Conservation (phyloP, 306 rosid genomes). For the Dalbergia cultrata region DNA sequence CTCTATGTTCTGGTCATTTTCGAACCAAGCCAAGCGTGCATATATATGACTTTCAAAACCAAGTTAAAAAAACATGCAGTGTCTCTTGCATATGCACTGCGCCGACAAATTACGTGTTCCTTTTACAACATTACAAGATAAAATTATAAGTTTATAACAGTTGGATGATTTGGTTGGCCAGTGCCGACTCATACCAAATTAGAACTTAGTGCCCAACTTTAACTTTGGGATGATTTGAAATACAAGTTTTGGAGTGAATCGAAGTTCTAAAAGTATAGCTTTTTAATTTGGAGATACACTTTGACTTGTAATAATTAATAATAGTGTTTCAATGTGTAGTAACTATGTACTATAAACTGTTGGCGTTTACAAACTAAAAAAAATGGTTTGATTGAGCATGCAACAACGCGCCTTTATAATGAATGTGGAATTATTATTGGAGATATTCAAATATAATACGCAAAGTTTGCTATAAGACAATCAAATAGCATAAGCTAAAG, state of each 20-base stretch:
- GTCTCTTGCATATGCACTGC: neutral
- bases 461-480: constrained; percentile 10
- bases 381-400: constrained; percentile 5
- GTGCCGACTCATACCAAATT: neutral
- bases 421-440: constrained; percentile 17
- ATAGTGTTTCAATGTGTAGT: neutral
- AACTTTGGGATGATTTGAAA: constrained; percentile 13
- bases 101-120: constrained; percentile 7
- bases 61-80: neutral
- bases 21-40: neutral
- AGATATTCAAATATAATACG: neutral
- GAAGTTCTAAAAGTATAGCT: neutral
- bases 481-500: neutral
- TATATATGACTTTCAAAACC: neutral
- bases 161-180: constrained; percentile 15
- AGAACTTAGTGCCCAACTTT: constrained; percentile 11
- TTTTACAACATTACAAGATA: constrained; percentile 22
- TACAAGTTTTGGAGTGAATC: constrained; percentile 9
- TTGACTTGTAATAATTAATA: neutral
- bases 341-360: constrained; percentile 8
- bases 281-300: neutral
- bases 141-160: neutral
- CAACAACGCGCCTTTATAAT: neutral
- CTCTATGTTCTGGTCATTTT: constrained; percentile 12
- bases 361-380: constrained; percentile 15